Evolutionary conservation across 2,329 filamentous ascomycete species (phyloP), one percentile per base, ranked within the genome.

Genomic region (Thermothelomyces thermophilus): DNA sequence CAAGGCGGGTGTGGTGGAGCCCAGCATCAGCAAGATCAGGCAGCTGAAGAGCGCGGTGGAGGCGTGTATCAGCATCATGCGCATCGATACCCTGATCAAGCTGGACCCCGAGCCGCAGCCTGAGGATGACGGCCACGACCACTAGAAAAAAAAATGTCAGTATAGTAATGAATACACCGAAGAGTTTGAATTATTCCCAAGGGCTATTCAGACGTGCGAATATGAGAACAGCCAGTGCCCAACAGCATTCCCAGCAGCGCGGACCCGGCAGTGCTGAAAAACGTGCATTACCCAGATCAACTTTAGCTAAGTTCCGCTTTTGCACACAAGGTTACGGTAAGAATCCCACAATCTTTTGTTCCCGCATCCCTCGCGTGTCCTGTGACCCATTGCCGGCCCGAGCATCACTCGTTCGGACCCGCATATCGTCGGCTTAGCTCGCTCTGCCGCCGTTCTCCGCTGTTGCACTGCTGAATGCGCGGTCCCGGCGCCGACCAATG

Each of bases 31-130:
- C 80, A 98, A 98, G 79, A 81, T 98, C 60, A 86, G 91, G 71
- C 93, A 97, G 76, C 76, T 98, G 65, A 98, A 98, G 84, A 94
- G 87, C 71, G 93, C 93, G 24, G 93, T 98, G 43, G 93, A 98
- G 74, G 93, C 93, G 48, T 97, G 93, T 70, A 95, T 98, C 70
- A 87, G 90, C 65, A 97, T 98, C 68, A 97, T 98, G 93, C 82
- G 93, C 64, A 98, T 98, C 67, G 93, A 98, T 74, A 97, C 93
- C 58, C 77, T 98, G 71, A 97, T 98, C 73, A 95, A 95, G 76
- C 74, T 98, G 69, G 93, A 98, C 76, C 90, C 90, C 16, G 90
- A 96, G 75, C 80, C 84, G 74, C 77, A 79, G 65, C 75, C 73
- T 35, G 79, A 83, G 59, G 86, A 95, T 71, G 87, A 93, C 63